These are phyloP conservation scores for Irpex sp. DNA, from an alignment of 1,284 basidiomycete genomes.

Conservation along the genomic window DNA sequence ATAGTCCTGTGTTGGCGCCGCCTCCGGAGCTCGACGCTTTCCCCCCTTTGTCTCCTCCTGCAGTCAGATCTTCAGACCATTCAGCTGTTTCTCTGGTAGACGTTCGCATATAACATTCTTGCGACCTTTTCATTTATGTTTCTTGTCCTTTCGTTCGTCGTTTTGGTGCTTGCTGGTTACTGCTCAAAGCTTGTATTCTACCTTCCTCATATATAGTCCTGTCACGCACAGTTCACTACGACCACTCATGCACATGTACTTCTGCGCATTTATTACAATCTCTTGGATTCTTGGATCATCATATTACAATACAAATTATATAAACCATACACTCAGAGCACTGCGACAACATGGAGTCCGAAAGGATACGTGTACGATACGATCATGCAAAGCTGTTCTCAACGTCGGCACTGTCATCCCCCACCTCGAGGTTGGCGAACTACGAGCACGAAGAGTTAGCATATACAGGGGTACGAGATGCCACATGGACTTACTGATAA, in stretches of 20 bases:
- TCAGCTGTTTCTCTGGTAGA: slow-evolving; percentile 19
- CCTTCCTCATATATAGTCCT: background rate
- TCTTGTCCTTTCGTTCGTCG: background rate
- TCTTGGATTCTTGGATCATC: slow-evolving; percentile 7
- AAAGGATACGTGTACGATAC: slow-evolving; percentile 11
- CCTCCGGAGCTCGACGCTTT: slow-evolving; percentile 14
- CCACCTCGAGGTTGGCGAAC: slow-evolving; percentile 83
- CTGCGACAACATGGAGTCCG: slow-evolving; percentile 10
- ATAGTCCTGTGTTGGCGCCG: background rate
- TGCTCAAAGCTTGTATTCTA: slow-evolving; percentile 11
- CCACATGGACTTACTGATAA: slow-evolving; percentile 58
- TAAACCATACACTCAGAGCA: slow-evolving; percentile 10
- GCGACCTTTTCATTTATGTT: slow-evolving; percentile 9
- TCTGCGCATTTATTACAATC: slow-evolving; percentile 10
- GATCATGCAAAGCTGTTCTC: slow-evolving; percentile 79
- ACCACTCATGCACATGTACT: slow-evolving; percentile 8
- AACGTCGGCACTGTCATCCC: slow-evolving; percentile 87
- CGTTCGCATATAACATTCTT: slow-evolving; percentile 7
- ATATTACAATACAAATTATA: slow-evolving; percentile 16
- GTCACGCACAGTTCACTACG: background rate
- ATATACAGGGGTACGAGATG: background rate
- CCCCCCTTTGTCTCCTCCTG: slow-evolving; percentile 4
- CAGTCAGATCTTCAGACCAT: slow-evolving; percentile 9
- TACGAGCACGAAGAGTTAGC: slow-evolving; percentile 27
- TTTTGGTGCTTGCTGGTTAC: slow-evolving; percentile 1